A percentile compares a stretch with the other conserved stretches of the same genome.
These are phyloP conservation scores for Pseudonectria foliicola DNA, from an alignment of 2,329 filamentous ascomycete species.

Conservation along the genomic window DNA sequence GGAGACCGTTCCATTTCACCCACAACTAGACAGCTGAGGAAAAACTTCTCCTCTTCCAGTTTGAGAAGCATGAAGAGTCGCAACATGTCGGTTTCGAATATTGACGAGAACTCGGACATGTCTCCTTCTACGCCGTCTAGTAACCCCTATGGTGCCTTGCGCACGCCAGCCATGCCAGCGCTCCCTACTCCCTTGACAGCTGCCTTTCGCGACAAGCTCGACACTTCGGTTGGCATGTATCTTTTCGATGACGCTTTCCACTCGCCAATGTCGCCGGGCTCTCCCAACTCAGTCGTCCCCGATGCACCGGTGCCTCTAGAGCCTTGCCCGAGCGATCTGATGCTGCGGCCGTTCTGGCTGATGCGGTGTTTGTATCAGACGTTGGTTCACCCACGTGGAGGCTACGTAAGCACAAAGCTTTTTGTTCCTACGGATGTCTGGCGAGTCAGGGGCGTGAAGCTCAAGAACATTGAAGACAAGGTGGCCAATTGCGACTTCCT, in stretches of 20 bases:
- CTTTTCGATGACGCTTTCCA: slow-evolving; percentile 82
- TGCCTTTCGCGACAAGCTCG: slow-evolving; percentile 51
- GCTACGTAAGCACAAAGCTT: slow-evolving; percentile 83
- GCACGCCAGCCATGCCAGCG: slow-evolving; percentile 45
- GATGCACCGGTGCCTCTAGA: slow-evolving; percentile 75
- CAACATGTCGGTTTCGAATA: slow-evolving; percentile 60
- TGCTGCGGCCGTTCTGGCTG: slow-evolving; percentile 95
- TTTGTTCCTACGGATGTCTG: slow-evolving; percentile 92
- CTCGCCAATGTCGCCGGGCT: slow-evolving; percentile 54
- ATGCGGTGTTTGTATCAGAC: slow-evolving; percentile 94
- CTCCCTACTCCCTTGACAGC: slow-evolving; percentile 61
- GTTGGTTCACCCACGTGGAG: slow-evolving; percentile 81
- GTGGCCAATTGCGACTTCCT: slow-evolving; percentile 84
- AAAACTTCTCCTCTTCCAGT: slow-evolving; percentile 66
- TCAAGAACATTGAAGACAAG: slow-evolving; percentile 90
- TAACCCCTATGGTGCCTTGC: slow-evolving; percentile 54
- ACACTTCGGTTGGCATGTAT: slow-evolving; percentile 58
- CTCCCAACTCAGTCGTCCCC: slow-evolving; percentile 52
- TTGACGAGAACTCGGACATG: slow-evolving; percentile 56
- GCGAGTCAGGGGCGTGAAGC: slow-evolving; percentile 87
- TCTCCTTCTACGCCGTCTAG: slow-evolving; percentile 71
- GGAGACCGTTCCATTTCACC: slow-evolving; percentile 47
- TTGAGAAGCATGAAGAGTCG: slow-evolving; percentile 65
- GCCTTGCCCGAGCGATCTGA: slow-evolving; percentile 79
- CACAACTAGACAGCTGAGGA: slow-evolving; percentile 43